phyloP scores from a whole-genome alignment of 371 early-diverging fungal genomes.

The Mucor indicus region DNA sequence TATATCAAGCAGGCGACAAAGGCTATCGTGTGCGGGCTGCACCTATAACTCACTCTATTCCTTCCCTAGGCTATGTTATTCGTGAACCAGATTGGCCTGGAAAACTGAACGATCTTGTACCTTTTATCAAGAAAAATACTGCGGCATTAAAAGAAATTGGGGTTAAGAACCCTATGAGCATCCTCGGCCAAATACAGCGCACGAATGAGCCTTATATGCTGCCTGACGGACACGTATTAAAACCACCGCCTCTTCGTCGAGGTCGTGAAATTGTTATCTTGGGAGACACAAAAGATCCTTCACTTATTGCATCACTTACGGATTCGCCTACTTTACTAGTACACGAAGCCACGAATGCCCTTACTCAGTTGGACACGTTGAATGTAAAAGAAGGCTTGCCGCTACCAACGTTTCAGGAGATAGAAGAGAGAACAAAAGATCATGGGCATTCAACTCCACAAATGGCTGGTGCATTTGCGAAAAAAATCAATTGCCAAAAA shows the following conservation, averaged over 20 bases:
- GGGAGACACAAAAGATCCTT: slow-evolving; percentile 56
- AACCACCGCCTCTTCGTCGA: slow-evolving; percentile 31
- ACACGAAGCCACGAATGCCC: slow-evolving; percentile 65
- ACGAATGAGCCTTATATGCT: slow-evolving; percentile 30
- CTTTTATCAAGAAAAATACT: slow-evolving; percentile 38
- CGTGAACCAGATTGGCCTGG: slow-evolving; percentile 41
- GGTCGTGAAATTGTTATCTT: slow-evolving; percentile 54
- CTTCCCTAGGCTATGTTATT: slow-evolving; percentile 53
- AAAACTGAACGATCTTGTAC: slow-evolving; percentile 39
- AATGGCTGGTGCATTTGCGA: slow-evolving; percentile 56
- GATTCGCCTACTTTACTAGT: slow-evolving; percentile 32
- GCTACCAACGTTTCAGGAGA: slow-evolving; percentile 23
- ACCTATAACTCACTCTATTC: slow-evolving; percentile 51
- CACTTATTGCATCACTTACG: slow-evolving; percentile 11
- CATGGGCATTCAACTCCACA: slow-evolving; percentile 68
- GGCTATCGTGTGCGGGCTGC: slow-evolving; percentile 34
- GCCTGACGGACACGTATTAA: slow-evolving; percentile 46
- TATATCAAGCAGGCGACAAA: neutral
- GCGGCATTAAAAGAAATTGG: slow-evolving; percentile 28
- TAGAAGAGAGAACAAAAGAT: slow-evolving; percentile 29
- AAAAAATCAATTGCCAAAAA: slow-evolving; percentile 34
- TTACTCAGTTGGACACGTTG: slow-evolving; percentile 31
- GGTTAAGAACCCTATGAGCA: slow-evolving; percentile 42
- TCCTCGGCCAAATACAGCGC: slow-evolving; percentile 46
- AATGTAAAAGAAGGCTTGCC: slow-evolving; percentile 2